Evolutionary conservation across 2,329 filamentous ascomycete species (phyloP).

Genomic region (Cytospora piceicola): DNA sequence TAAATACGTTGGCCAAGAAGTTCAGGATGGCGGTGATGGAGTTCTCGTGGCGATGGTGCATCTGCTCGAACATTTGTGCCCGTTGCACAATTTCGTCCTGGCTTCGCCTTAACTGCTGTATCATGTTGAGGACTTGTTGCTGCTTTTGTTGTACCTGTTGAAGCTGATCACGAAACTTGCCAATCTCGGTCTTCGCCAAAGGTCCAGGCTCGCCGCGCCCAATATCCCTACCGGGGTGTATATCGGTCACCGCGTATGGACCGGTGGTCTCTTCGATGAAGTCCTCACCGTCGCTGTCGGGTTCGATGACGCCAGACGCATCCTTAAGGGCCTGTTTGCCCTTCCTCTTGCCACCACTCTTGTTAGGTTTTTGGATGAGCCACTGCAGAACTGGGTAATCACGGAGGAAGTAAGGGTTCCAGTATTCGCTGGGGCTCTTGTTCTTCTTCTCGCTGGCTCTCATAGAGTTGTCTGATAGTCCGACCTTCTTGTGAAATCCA

Average conservation of each 20-base stretch:
- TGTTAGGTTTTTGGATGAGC: constrained; percentile 95
- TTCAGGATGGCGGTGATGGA: constrained; percentile 99
- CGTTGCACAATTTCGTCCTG: constrained; percentile 88
- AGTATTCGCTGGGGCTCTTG: constrained; percentile 98
- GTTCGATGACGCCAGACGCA: constrained; percentile 49
- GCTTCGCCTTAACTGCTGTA: constrained; percentile 78
- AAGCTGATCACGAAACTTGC: constrained; percentile 78
- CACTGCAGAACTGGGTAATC: constrained; percentile 91
- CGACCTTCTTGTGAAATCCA: constrained; percentile 95
- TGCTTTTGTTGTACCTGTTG: constrained; percentile 84
- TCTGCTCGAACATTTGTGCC: constrained; percentile 83
- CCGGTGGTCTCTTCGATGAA: constrained; percentile 45
- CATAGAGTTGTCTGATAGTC: constrained; percentile 95
- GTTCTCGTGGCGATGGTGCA: constrained; percentile 96
- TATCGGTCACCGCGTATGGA: constrained; percentile 32
- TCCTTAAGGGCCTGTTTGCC: constrained; percentile 60
- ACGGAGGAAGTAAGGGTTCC: constrained; percentile 93
- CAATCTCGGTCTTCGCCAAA: constrained; percentile 72
- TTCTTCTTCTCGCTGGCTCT: constrained; percentile 95
- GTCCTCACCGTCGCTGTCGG: constrained; percentile 71
- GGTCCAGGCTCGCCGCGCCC: constrained; percentile 52
- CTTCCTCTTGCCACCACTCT: constrained; percentile 62
- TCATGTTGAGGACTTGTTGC: constrained; percentile 79
- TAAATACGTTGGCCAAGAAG: constrained; percentile 95
- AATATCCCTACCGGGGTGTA: constrained; percentile 42